Conservation (phyloP, 306 rosid species). For the Arachis hypogaea region DNA sequence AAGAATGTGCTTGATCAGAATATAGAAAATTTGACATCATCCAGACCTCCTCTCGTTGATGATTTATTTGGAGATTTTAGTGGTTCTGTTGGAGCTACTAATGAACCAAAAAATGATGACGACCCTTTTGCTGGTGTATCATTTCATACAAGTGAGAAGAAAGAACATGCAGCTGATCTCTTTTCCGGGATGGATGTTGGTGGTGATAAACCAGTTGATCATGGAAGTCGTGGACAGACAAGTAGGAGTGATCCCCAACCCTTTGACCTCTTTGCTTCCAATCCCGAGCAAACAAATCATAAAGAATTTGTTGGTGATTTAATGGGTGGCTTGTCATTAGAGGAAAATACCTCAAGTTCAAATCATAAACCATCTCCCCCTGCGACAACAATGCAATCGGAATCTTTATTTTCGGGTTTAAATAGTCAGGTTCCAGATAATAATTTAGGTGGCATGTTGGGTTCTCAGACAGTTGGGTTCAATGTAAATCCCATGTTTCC, state of each 20-base stretch:
- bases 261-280: slow-evolving; percentile 73
- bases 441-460: slow-evolving; percentile 54
- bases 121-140: slow-evolving; percentile 97
- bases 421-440: slow-evolving; percentile 48
- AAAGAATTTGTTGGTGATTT: slow-evolving; percentile 56
- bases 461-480: slow-evolving; percentile 57
- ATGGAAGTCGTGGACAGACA: slow-evolving; percentile 44
- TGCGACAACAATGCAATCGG: slow-evolving; percentile 37
- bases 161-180: slow-evolving; percentile 68
- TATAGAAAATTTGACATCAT: slow-evolving; percentile 48
- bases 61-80: slow-evolving; percentile 84
- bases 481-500: slow-evolving; percentile 67
- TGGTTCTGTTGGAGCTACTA: slow-evolving; percentile 45
- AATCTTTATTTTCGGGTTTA: slow-evolving; percentile 59
- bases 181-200: slow-evolving; percentile 85
- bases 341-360: slow-evolving; percentile 52
- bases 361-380: slow-evolving; percentile 56
- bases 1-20: slow-evolving; percentile 50
- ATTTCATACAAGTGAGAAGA: slow-evolving; percentile 65
- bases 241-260: slow-evolving; percentile 53
- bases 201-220: slow-evolving; percentile 52
- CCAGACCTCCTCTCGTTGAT: slow-evolving; percentile 60
- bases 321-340: slow-evolving; percentile 68
- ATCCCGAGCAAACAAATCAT: slow-evolving; percentile 54
- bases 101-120: slow-evolving; percentile 63